Base-by-base conservation (phyloP, 1,139 yeast species). In the Kluyveromyces marxianus region DNA sequence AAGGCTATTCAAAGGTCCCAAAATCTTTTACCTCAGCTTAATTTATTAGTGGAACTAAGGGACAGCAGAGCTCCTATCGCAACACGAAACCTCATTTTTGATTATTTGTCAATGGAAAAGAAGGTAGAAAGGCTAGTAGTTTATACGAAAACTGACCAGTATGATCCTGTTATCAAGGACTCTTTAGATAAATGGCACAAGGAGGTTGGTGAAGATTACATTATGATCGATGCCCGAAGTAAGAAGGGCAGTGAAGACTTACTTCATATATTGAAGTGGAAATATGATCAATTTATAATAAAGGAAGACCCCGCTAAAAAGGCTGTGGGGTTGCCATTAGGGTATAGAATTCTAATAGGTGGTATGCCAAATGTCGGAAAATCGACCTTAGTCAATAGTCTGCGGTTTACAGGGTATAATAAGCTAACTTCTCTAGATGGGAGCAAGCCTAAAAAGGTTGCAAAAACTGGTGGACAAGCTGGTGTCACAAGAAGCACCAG, bases 311-410 rank as follows among this genome's bases (percentile, higher is more conserved):
- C 53, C 37, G 50, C 48, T 33, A 33, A 47, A 25, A 37, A 44
- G 73, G 65, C 62, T 4, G 80, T 90, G 0, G 80, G 83, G 1
- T 92, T 95, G 0, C 97, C 97, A 0, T 66, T 89, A 46, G 97
- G 98, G 0, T 68, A 85, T 42, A 68, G 90, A 34, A 64, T 85
- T 44, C 71, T 90, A 71, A 79, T 92, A 42, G 81, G 85, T 7
- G 98, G 98, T 0, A 86, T 92, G 95, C 98, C 98, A 1, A 92
- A 92, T 62, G 96, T 89, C n/a, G 98, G 98, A 1, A 92, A 92
- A 63, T 86, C 96, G n/a, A 84, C 95, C 0, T 67, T 92, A 47
- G 83, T 90, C 8, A 92, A 92, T 60, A 74, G 83, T 0, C 67
- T 92, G 44, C 68, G 97, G 47, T 70, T 71, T 25, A 76, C 75